Conservation (phyloP, 1,284 basidiomycete genomes). For the Gastroboletus turbinatus region DNA sequence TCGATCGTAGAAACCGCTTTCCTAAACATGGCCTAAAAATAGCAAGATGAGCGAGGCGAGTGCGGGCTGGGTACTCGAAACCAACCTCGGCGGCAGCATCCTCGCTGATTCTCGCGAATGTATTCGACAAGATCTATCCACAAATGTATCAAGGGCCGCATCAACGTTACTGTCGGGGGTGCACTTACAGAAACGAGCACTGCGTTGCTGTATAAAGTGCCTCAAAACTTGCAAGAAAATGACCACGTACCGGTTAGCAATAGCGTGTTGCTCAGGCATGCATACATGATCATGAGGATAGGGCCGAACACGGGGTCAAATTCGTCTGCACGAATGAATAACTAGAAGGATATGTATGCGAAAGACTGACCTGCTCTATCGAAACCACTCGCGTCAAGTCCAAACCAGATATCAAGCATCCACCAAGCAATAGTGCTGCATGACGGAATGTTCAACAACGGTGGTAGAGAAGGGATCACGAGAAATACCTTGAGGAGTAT, state of each 20-base stretch:
- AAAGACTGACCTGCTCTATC: slow-evolving; percentile 66
- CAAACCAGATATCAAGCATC: slow-evolving; percentile 89
- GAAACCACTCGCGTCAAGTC: slow-evolving; percentile 86
- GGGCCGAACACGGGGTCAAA: slow-evolving; percentile 89
- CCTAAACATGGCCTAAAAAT: slow-evolving; percentile 81
- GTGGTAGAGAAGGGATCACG: neutral
- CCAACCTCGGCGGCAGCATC: slow-evolving; percentile 87
- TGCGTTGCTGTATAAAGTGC: slow-evolving; percentile 27
- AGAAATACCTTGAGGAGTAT: slow-evolving; percentile 41
- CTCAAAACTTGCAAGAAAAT: slow-evolving; percentile 4
- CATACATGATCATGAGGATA: slow-evolving; percentile 82
- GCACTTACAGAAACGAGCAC: slow-evolving; percentile 75
- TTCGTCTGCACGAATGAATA: slow-evolving; percentile 42
- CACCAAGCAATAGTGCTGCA: slow-evolving; percentile 79
- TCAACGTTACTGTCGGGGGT: neutral
- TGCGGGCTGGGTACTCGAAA: neutral
- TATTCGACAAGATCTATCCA: slow-evolving; percentile 85
- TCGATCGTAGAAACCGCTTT: slow-evolving; percentile 89
- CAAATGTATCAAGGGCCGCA: slow-evolving; percentile 6
- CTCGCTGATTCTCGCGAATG: slow-evolving; percentile 87
- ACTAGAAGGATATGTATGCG: neutral
- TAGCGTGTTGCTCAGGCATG: slow-evolving; percentile 85
- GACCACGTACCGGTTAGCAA: slow-evolving; percentile 65
- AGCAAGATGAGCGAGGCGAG: neutral
- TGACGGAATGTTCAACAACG: slow-evolving; percentile 5